These are phyloP conservation scores for Adansonia madagascariensis DNA, from an alignment of 441 rosid species.

Conservation along the genomic window DNA sequence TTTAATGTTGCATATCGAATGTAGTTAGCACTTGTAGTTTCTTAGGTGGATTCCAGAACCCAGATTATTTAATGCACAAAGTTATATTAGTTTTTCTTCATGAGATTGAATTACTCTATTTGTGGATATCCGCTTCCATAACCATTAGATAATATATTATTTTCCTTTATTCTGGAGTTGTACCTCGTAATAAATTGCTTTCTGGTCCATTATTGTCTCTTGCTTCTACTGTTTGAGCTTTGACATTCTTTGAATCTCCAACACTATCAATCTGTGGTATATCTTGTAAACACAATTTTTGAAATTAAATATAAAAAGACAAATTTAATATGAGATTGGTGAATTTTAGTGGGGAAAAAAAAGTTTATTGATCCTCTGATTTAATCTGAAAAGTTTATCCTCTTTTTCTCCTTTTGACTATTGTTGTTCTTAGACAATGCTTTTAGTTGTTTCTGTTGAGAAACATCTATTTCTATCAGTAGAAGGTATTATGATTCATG, in stretches of 20 bases:
- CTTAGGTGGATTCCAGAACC: constrained; percentile 12
- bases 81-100: neutral
- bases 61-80: neutral
- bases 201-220: neutral
- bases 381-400: neutral
- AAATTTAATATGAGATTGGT: neutral
- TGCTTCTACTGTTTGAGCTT: neutral
- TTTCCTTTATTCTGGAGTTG: no score
- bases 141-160: neutral
- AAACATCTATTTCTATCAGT: constrained; percentile 11
- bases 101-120: neutral
- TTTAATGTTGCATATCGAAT: constrained; percentile 5
- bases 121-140: neutral
- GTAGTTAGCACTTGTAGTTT: constrained; percentile 11
- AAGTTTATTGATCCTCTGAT: neutral
- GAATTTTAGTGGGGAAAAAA: neutral
- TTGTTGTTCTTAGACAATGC: neutral
- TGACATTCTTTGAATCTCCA: neutral
- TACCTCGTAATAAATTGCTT: neutral
- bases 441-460: neutral
- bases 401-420: neutral
- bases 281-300: neutral
- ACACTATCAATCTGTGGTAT: neutral
- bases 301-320: constrained; percentile 2
- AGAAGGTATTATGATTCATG: neutral